Percentiles rank a stretch among this genome's conserved stretches.
These are phyloP conservation scores for Bruguiera gymnorhiza DNA, from an alignment of 345 rosid genomes.

Conservation along the genomic window DNA sequence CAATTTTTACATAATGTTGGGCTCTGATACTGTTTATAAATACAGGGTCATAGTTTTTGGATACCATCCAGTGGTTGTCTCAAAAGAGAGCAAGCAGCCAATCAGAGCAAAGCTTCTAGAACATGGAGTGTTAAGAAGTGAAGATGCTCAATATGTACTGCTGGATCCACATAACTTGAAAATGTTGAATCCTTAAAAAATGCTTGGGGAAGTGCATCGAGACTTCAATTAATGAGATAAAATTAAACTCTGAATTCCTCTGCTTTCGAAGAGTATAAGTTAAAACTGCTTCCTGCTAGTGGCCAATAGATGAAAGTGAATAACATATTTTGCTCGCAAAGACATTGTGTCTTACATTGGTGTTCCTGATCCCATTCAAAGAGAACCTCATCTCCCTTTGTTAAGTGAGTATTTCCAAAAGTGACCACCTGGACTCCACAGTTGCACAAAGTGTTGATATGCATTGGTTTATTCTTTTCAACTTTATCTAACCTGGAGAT, in stretches of 20 bases:
- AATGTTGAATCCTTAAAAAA: too few relatives aligned
- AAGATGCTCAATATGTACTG: too few relatives aligned
- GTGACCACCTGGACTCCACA: slow-evolving; percentile 9
- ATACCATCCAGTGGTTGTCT: slow-evolving; percentile 44
- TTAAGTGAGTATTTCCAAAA: slow-evolving; percentile 12
- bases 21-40: slow-evolving; percentile 2
- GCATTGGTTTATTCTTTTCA: not conserved
- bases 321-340: slow-evolving; percentile 7
- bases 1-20: not conserved
- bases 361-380: slow-evolving; percentile 22
- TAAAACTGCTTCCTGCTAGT: not conserved
- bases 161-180: too few relatives aligned
- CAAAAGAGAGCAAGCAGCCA: slow-evolving; percentile 24
- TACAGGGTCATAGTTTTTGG: slow-evolving; percentile 64
- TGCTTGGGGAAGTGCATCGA: not conserved
- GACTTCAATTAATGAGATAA: not conserved
- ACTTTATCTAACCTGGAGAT: not conserved
- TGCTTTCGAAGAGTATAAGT: not conserved
- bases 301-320: not conserved
- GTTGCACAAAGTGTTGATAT: not conserved
- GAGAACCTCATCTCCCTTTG: slow-evolving; percentile 14
- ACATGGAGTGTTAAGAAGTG: slow-evolving; percentile 60
- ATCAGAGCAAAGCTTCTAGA: slow-evolving; percentile 40
- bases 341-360: slow-evolving; percentile 44
- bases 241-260: not conserved